Conservation (phyloP, 164 flowering plant species). For the Umbellularia californica region DNA sequence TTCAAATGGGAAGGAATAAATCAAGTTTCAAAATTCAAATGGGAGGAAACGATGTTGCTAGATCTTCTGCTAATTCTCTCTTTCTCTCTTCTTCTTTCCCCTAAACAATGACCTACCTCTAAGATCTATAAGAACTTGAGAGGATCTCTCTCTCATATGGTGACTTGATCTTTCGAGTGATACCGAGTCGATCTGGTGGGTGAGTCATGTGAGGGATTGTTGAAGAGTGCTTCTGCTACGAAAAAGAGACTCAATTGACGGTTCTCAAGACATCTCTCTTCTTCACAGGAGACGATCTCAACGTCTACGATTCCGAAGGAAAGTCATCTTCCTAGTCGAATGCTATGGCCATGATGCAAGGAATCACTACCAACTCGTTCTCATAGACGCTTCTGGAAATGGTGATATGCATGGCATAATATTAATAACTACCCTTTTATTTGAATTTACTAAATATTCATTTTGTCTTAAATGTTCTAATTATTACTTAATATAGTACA, state of each 20-base stretch:
- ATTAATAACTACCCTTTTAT: no score
- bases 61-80: no score
- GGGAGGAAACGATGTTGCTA: no score
- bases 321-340: conserved; percentile 78
- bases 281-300: conserved; percentile 83
- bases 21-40: no score
- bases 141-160: neutral
- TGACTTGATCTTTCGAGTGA: neutral
- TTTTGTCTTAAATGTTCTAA: no score
- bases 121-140: no score
- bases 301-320: conserved; percentile 65
- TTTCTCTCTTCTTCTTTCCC: no score
- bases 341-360: conserved; percentile 64
- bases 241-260: conserved; percentile 67
- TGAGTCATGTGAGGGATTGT: conserved; percentile 14
- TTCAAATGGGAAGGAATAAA: no score
- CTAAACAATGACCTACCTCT: no score
- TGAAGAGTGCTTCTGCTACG: conserved; percentile 33
- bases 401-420: no score
- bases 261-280: conserved; percentile 81
- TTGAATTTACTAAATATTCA: no score
- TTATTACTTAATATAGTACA: no score
- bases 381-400: conserved; percentile 81
- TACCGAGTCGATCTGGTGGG: neutral
- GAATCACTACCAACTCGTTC: conserved; percentile 57